phyloP scores from a whole-genome alignment of 306 rosid genomes.

The Vigna unguiculata region DNA sequence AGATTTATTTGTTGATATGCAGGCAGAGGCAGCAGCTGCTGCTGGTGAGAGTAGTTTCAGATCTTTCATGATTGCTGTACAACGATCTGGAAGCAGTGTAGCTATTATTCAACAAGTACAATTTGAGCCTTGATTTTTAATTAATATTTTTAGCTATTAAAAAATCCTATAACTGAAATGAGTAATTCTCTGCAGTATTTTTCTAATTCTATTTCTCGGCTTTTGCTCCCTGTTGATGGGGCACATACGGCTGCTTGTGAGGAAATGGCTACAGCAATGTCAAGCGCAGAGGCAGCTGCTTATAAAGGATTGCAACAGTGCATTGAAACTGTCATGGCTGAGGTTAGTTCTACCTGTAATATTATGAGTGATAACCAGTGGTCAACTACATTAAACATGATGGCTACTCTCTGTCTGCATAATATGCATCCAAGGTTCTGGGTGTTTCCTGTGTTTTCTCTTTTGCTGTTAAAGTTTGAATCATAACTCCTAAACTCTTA shows the following conservation, averaged over 20 bases:
- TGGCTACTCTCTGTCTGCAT: conserved; percentile 32
- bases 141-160: conserved; percentile 27
- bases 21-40: conserved; percentile 99
- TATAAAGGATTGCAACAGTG: conserved; percentile 79
- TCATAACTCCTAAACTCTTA: conserved; percentile 17
- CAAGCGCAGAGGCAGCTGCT: conserved; percentile 99
- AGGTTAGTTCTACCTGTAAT: conserved; percentile 63
- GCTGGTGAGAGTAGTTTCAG: conserved; percentile 99
- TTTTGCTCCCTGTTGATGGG: conserved; percentile 97
- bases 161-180: conserved; percentile 41
- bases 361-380: conserved; percentile 26
- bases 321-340: conserved; percentile 99
- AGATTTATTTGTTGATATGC: conserved; percentile 50
- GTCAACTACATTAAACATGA: conserved; percentile 20
- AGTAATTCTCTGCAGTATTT: conserved; percentile 72
- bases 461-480: conserved; percentile 20
- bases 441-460: conserved; percentile 7
- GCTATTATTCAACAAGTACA: conserved; percentile 98
- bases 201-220: conserved; percentile 94
- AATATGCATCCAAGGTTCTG: conserved; percentile 24
- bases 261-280: conserved; percentile 98
- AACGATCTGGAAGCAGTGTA: conserved; percentile 99
- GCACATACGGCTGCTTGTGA: conserved; percentile 99
- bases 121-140: conserved; percentile 40
- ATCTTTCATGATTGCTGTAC: conserved; percentile 99